Evolutionary conservation across 805 yeast species (phyloP).

Genomic region (Candida suzukii): DNA sequence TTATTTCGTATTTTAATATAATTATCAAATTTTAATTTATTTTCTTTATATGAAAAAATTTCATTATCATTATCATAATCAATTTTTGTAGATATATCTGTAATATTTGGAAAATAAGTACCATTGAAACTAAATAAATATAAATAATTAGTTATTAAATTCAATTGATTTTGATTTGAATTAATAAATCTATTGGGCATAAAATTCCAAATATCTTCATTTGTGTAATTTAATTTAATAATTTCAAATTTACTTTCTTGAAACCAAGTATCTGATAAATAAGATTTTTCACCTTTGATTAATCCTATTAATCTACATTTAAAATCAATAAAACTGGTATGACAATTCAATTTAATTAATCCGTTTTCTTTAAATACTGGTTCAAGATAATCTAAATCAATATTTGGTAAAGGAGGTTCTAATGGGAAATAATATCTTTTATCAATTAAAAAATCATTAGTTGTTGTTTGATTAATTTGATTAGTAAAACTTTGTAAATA

Average conservation of each 20-base stretch:
- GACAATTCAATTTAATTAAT: slow-evolving; percentile 14
- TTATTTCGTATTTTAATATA: not conserved
- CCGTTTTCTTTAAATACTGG: slow-evolving; percentile 25
- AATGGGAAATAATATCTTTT: slow-evolving; percentile 8
- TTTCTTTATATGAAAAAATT: no score
- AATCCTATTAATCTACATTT: slow-evolving; percentile 19
- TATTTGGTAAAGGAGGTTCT: slow-evolving; percentile 19
- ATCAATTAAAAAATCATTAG: no score
- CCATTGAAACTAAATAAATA: slow-evolving; percentile 16
- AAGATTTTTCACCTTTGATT: slow-evolving; percentile 18
- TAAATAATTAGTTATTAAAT: slow-evolving; percentile 14
- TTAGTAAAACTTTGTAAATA: no score
- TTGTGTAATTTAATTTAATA: not conserved
- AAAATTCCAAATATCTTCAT: slow-evolving; percentile 1
- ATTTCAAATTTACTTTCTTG: not conserved
- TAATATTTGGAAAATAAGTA: slow-evolving; percentile 10
- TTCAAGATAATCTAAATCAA: slow-evolving; percentile 17
- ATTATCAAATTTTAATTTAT: no score
- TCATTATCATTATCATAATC: no score
- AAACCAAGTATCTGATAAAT: slow-evolving; percentile 15
- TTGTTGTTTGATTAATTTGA: no score
- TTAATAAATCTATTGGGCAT: not conserved
- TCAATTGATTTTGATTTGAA: slow-evolving; percentile 6
- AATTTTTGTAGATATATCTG: slow-evolving; percentile 9
- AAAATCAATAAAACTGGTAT: slow-evolving; percentile 15